Base-by-base conservation (phyloP, 768 basidiomycete genomes). In the Hygrocybe punicea region DNA sequence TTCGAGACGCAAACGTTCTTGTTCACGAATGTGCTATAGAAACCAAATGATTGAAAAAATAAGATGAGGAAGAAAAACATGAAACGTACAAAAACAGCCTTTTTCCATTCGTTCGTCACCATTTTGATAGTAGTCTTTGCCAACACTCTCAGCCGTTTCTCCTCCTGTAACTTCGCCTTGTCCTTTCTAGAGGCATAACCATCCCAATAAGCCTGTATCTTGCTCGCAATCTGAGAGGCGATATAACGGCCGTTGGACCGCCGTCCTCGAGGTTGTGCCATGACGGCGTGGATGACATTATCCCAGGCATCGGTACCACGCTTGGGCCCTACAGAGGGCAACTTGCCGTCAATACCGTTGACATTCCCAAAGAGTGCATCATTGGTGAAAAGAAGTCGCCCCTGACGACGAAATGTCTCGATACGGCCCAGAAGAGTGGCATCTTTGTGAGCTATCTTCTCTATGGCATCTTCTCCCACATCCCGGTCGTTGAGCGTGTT, bases 31-130 rank as follows among this genome's bases (percentile, higher is more conserved):
- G 71, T 91, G 84, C 89, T 91, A 56, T 51, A 40, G 55, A 55
- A 21, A 53, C 13, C 51, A 34, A 19, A 13, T 51, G 29, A 37
- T 33, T 8, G 46, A 24, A 39, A 44, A 33, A 7, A 50, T 13
- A 14, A 33, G 11, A 48, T 17, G 16, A 29, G 39, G n/a, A 16
- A 11, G 55, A 17, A 33, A 55, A 4, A 53, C 51, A 51, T 9
- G 51, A 14, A 4, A 80, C 91, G 66, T 65, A 90, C 91, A 63
- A 85, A 84, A 45, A 94, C 84, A 7, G 91, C 94, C 65, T 90
- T 85, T 70, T 87, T 89, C 95, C 95, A 98, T 66, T 93, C 88
- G 7, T 78, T 78, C 29, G 81, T 78, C 25, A 97, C 84, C 63
- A 84, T 72, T 62, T 82, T 84, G 48, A 87, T 77, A 0, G 89